Conservation (phyloP, 805 yeast genomes). For the Ogataea thermomethanolica region DNA sequence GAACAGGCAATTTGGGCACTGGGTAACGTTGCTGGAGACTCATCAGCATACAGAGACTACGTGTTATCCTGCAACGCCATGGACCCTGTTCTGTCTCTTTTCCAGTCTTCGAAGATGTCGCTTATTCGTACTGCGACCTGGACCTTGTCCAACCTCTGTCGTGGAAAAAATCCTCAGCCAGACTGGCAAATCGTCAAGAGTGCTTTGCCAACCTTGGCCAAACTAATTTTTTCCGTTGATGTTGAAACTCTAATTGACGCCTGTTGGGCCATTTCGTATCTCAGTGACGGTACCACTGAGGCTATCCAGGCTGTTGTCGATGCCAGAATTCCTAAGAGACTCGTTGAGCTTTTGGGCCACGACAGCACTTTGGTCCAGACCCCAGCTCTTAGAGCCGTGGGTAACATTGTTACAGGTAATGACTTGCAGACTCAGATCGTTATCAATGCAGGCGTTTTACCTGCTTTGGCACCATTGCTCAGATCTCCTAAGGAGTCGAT, state of each 20-base stretch:
- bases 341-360: slow-evolving; percentile 86
- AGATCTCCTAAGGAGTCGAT: slow-evolving; percentile 85
- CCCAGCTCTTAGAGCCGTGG: slow-evolving; percentile 95
- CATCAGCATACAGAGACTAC: slow-evolving; percentile 82
- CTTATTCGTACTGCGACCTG: slow-evolving; percentile 95
- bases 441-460: slow-evolving; percentile 86
- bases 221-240: slow-evolving; percentile 85
- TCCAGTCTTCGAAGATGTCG: slow-evolving; percentile 80
- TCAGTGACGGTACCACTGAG: slow-evolving; percentile 88
- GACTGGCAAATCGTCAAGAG: slow-evolving; percentile 85
- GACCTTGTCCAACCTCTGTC: slow-evolving; percentile 94
- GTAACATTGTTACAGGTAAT: slow-evolving; percentile 96
- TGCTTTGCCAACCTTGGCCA: slow-evolving; percentile 89
- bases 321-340: slow-evolving; percentile 89
- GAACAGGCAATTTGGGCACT: slow-evolving; percentile 99
- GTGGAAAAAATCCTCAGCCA: slow-evolving; percentile 96
- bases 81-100: slow-evolving; percentile 77
- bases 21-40: slow-evolving; percentile 98
- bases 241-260: slow-evolving; percentile 95
- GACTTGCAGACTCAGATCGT: slow-evolving; percentile 94
- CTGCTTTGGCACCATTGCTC: slow-evolving; percentile 77
- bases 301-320: slow-evolving; percentile 97
- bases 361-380: slow-evolving; percentile 87
- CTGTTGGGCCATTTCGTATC: slow-evolving; percentile 96
- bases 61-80: slow-evolving; percentile 84